These are phyloP conservation scores for Aspergillus calidoustus DNA, from an alignment of 2,329 filamentous ascomycete genomes.

Conservation along the genomic window DNA sequence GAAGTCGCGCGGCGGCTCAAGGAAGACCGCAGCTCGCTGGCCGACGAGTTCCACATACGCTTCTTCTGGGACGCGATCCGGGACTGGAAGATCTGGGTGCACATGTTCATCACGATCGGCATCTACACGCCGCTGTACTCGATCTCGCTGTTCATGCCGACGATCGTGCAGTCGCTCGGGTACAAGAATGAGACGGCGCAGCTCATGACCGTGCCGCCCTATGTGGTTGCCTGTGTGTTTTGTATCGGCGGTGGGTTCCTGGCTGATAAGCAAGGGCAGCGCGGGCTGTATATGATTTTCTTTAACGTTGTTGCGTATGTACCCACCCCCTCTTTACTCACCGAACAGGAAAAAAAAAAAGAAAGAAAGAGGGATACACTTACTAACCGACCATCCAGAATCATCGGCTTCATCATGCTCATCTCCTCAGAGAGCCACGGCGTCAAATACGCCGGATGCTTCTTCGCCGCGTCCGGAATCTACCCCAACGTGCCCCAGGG, in stretches of 20 bases:
- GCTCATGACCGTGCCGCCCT: conserved; percentile 18
- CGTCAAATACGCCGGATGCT: conserved; percentile 20
- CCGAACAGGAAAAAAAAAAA: background rate
- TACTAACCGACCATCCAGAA: background rate
- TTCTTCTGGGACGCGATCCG: conserved; percentile 12
- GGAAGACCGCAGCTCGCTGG: conserved; percentile 17
- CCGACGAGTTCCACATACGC: conserved; percentile 15
- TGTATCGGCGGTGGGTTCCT: conserved; percentile 17
- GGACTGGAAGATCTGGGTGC: conserved; percentile 18
- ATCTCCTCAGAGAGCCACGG: conserved; percentile 14
- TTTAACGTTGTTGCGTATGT: conserved; percentile 20
- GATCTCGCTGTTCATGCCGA: conserved; percentile 20
- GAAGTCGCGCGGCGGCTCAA: conserved; percentile 13
- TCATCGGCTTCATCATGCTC: conserved; percentile 21
- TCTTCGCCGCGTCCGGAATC: conserved; percentile 20
- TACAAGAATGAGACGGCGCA: conserved; percentile 19
- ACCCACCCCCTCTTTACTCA: background rate
- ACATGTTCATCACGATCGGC: conserved; percentile 14
- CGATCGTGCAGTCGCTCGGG: conserved; percentile 18
- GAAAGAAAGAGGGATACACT: too few species aligned
- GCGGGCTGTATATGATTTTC: conserved; percentile 19
- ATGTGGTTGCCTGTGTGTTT: conserved; percentile 13
- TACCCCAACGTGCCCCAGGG: conserved; percentile 19
- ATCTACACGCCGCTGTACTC: conserved; percentile 16
- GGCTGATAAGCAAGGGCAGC: conserved; percentile 12